phyloP scores from a whole-genome alignment of 164 flowering plant genomes.

The Cinnamomum chago region DNA sequence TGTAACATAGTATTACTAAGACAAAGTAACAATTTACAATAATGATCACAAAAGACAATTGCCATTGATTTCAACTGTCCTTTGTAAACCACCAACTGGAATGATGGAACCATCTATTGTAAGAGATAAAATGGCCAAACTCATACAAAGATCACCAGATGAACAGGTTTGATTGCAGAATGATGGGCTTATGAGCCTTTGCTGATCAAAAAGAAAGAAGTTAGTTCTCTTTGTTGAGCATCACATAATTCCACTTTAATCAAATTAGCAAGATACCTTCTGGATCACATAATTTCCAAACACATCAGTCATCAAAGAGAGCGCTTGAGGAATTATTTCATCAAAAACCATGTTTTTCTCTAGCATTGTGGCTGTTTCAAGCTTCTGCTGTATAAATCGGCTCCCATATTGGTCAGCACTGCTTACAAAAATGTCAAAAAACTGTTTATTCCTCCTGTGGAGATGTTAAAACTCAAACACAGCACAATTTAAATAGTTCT shows the following conservation, averaged over 20 bases:
- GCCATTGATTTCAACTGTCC: too few species aligned
- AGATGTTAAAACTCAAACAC: neutral
- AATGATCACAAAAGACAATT: too few species aligned
- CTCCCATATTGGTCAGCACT: constrained; percentile 95
- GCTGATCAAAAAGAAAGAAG: too few species aligned
- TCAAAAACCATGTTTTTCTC: constrained; percentile 72
- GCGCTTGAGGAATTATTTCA: constrained; percentile 78
- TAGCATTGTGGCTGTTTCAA: constrained; percentile 60
- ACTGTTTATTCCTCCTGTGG: neutral
- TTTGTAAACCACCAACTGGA: too few species aligned
- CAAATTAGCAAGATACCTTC: constrained; percentile 41
- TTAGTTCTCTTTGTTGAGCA: too few species aligned
- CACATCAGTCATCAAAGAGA: constrained; percentile 76
- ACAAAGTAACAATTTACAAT: too few species aligned
- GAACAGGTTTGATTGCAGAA: neutral
- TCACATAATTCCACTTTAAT: too few species aligned
- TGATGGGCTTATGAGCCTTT: too few species aligned
- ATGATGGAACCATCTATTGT: too few species aligned
- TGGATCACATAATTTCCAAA: constrained; percentile 95
- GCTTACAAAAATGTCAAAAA: constrained; percentile 20
- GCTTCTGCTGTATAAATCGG: constrained; percentile 89
- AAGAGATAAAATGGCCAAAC: neutral
- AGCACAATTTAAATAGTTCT: neutral
- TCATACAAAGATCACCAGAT: neutral
- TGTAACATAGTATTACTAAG: too few species aligned